These are phyloP conservation scores for Tricholoma bakamatsutake DNA, from an alignment of 768 basidiomycete genomes.

Conservation along the genomic window DNA sequence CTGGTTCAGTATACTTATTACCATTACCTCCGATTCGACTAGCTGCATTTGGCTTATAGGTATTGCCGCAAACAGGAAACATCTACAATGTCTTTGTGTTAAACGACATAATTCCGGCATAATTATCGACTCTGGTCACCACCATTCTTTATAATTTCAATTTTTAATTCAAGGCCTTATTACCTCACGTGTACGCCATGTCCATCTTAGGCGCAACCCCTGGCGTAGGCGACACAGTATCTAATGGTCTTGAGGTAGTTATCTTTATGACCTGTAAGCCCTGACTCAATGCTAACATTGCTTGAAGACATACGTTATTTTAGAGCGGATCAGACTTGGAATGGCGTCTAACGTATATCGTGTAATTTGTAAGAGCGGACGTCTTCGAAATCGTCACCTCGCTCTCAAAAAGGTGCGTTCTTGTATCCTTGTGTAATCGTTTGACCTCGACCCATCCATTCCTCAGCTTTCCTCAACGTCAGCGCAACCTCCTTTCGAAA, in stretches of 20 bases:
- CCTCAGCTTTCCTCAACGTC: conserved; percentile 2
- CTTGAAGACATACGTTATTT: conserved; percentile 34
- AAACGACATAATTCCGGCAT: not conserved
- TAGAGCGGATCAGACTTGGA: conserved; percentile 27
- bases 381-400: conserved; percentile 36
- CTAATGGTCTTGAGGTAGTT: conserved; percentile 17
- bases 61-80: not conserved
- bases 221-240: conserved; percentile 6
- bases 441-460: not conserved
- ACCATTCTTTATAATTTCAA: not conserved
- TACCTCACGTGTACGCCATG: not conserved
- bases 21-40: too few relatives aligned
- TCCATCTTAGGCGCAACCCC: not conserved
- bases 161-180: not conserved
- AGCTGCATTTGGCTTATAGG: too few relatives aligned
- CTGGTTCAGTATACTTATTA: too few relatives aligned
- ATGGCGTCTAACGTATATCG: conserved; percentile 26
- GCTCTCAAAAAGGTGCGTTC: conserved; percentile 36
- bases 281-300: not conserved
- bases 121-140: not conserved
- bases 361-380: conserved; percentile 38
- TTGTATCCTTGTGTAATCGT: not conserved
- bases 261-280: not conserved
- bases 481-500: conserved; percentile 3
- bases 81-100: not conserved